Evolutionary conservation across 805 yeast species (phyloP).

Genomic region (Scheffersomyces ergatensis): DNA sequence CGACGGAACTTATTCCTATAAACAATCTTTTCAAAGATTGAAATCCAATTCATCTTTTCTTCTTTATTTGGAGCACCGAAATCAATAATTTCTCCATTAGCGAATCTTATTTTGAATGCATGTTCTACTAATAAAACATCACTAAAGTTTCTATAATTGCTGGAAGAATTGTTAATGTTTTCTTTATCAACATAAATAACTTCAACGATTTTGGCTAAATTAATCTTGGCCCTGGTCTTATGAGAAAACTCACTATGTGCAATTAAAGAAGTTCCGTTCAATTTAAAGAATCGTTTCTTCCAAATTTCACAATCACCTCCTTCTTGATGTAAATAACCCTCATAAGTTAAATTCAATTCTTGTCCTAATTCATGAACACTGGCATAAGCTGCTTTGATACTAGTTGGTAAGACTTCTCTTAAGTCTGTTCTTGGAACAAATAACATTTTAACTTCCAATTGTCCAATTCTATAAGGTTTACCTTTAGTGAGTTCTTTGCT

Average conservation of each 20-base stretch:
- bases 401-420: slow-evolving; percentile 66
- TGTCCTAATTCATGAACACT: slow-evolving; percentile 27
- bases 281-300: slow-evolving; percentile 71
- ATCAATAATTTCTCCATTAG: slow-evolving; percentile 77
- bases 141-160: slow-evolving; percentile 58
- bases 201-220: slow-evolving; percentile 63
- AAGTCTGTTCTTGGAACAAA: slow-evolving; percentile 62
- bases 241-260: slow-evolving; percentile 73
- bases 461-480: slow-evolving; percentile 62
- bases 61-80: slow-evolving; percentile 76
- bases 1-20: slow-evolving; percentile 55
- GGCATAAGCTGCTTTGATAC: slow-evolving; percentile 50
- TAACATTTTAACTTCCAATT: slow-evolving; percentile 64
- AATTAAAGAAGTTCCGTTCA: slow-evolving; percentile 67
- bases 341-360: slow-evolving; percentile 29
- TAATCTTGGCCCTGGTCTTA: slow-evolving; percentile 73
- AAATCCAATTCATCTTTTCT: slow-evolving; percentile 67
- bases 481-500: slow-evolving; percentile 7
- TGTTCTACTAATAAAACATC: slow-evolving; percentile 69
- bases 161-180: slow-evolving; percentile 22
- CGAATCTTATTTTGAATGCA: slow-evolving; percentile 71
- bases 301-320: slow-evolving; percentile 85
- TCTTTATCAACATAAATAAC: slow-evolving; percentile 45
- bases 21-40: slow-evolving; percentile 53
- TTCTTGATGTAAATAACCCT: slow-evolving; percentile 80